A percentile compares a stretch with the other conserved stretches of the same genome.
phyloP scores from a whole-genome alignment of 306 rosid genomes.

The Gleditsia sinensis region DNA sequence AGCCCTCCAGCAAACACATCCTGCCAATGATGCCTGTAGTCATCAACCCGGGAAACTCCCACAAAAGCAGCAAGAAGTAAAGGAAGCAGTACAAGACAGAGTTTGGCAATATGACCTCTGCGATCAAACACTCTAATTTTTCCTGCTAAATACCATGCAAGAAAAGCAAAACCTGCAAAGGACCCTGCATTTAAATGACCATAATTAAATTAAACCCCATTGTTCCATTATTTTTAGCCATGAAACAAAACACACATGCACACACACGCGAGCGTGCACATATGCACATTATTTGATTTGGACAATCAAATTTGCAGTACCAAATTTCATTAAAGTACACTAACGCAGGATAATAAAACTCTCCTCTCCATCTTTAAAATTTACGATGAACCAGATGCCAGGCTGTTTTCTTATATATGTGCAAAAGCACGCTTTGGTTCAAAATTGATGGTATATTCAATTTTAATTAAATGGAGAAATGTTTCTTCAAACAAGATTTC shows the following conservation, averaged over 20 bases:
- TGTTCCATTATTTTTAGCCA: background rate
- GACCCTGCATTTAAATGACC: slow-evolving; percentile 29
- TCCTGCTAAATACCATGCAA: slow-evolving; percentile 40
- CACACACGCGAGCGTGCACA: background rate
- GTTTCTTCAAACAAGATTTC: too few species aligned
- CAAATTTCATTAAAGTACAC: background rate
- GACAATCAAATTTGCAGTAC: background rate
- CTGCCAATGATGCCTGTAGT: slow-evolving; percentile 48
- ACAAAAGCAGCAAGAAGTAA: slow-evolving; percentile 40
- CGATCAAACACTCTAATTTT: slow-evolving; percentile 35
- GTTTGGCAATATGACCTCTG: slow-evolving; percentile 27
- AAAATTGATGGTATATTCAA: too few species aligned
- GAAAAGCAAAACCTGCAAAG: slow-evolving; percentile 42
- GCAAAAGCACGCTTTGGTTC: too few species aligned
- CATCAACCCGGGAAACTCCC: slow-evolving; percentile 39
- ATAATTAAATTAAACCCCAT: background rate
- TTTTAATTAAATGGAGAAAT: too few species aligned
- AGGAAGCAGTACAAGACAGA: slow-evolving; percentile 33
- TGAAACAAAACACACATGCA: background rate
- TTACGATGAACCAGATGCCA: background rate
- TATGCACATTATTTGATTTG: background rate
- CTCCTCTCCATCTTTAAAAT: background rate
- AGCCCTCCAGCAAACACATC: slow-evolving; percentile 43
- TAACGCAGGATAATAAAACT: background rate
- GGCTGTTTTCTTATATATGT: background rate